Evolutionary conservation across 2,329 filamentous ascomycete genomes (phyloP).

Genomic region (Aspergillus hortae): DNA sequence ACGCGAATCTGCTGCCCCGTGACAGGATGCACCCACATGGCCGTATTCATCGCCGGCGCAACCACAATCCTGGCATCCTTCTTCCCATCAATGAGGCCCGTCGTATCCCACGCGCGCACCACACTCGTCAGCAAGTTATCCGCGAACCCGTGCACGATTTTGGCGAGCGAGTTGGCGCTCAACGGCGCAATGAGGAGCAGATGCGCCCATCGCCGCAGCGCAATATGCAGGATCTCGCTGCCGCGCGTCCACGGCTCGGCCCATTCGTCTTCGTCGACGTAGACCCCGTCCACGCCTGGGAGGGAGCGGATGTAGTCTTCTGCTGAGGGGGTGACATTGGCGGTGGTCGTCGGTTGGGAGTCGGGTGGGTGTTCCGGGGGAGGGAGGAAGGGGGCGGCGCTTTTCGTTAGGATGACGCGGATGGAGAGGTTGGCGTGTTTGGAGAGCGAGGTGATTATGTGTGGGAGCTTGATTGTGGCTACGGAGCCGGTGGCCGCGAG

Average conservation of each 20-base stretch:
- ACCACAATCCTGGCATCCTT: slow-evolving; percentile 67
- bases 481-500: slow-evolving; percentile 69
- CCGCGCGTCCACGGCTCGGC: slow-evolving; percentile 70
- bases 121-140: slow-evolving; percentile 73
- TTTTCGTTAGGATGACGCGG: slow-evolving; percentile 74
- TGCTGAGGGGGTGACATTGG: slow-evolving; percentile 68
- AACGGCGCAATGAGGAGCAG: slow-evolving; percentile 76
- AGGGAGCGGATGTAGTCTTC: slow-evolving; percentile 39
- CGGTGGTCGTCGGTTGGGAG: slow-evolving; percentile 48
- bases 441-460: slow-evolving; percentile 55
- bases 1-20: slow-evolving; percentile 68
- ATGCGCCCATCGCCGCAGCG: slow-evolving; percentile 78
- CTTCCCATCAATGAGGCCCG: slow-evolving; percentile 53
- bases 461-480: slow-evolving; percentile 80
- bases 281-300: slow-evolving; percentile 74
- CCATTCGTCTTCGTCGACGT: slow-evolving; percentile 87
- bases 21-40: slow-evolving; percentile 85
- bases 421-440: slow-evolving; percentile 61
- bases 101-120: slow-evolving; percentile 82
- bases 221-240: slow-evolving; percentile 83
- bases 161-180: slow-evolving; percentile 80
- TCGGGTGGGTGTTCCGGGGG: neutral
- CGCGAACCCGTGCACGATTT: slow-evolving; percentile 72
- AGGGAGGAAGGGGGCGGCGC: slow-evolving; percentile 64
- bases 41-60: slow-evolving; percentile 81